phyloP scores from a whole-genome alignment of 345 rosid species.

The Eucalyptus leucophloia region DNA sequence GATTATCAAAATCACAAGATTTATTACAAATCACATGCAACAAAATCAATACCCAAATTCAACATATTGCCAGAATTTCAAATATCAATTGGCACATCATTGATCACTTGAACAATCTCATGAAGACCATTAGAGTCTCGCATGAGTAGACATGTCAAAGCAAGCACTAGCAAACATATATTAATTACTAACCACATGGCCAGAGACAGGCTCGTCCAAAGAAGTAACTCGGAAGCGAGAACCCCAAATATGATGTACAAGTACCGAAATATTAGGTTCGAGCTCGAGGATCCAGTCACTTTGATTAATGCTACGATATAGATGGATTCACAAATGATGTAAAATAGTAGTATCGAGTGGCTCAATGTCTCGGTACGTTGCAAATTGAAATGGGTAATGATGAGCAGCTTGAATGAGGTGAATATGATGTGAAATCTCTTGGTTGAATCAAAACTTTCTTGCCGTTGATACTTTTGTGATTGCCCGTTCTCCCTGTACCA shows the following conservation, averaged over 20 bases:
- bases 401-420: fast-evolving
- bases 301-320: background rate
- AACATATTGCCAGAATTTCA: background rate
- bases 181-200: background rate
- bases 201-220: fast-evolving
- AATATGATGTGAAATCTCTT: background rate
- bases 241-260: background rate
- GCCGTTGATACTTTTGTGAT: fast-evolving
- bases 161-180: background rate
- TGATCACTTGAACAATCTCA: background rate
- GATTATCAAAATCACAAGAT: background rate
- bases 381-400: background rate
- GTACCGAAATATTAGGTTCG: background rate
- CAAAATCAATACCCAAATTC: background rate
- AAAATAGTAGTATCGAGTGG: background rate
- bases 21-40: background rate
- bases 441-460: background rate
- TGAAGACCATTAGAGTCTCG: background rate
- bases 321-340: background rate
- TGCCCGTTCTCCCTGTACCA: fast-evolving
- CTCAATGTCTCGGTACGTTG: fast-evolving
- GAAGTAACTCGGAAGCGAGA: background rate
- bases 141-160: background rate
- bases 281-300: background rate
- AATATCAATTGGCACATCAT: background rate